Base-by-base conservation (phyloP, 2,329 filamentous ascomycete species). In the Colletotrichum liaoningense region DNA sequence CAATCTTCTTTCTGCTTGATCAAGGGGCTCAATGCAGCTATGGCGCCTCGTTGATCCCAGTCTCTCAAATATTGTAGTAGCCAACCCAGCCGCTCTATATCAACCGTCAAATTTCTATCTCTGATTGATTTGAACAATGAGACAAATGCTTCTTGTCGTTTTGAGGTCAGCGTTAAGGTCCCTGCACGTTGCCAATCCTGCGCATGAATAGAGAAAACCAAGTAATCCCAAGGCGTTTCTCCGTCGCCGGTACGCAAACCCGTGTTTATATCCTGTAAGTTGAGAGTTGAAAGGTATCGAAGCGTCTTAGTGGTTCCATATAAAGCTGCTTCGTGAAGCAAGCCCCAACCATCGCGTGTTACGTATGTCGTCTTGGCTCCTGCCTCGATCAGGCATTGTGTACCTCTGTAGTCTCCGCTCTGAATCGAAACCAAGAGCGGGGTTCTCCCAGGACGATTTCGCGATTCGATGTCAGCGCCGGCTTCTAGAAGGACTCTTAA, bases 151-250 rank as follows among this genome's bases (percentile, higher is more conserved):
- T 42, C 11, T 30, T 22, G 0, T 16, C 59, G 56, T 5, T 30
- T 42, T 4, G 2, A 0, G 1, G 2, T 59, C 1, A 26, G 70
- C 2, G 5, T 60, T 30, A 33, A 38, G 1, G 0, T 2, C 7
- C 0, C 1, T 0, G 4, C 26, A 0, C 58, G 24, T 1, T 4
- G 0, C 66, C 59, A 62, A 22, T 12, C 1, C 1, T 49, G 42
- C 0, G 0, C 0, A 42, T 16, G 5, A 0, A 33, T 6, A 0
- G 12, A 2, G 7, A 0, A 30, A 7, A 52, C n/a, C 1, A 57
- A 73, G 2, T 1, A 0, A 14, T 71, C 67, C 70, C 70, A 73
- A 0, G 26, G 54, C 0, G 59, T 70, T 2, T 49, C 0, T 0
- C 22, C 42, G 0, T 11, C 2, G 0, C 4, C 0, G 3, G 9